Evolutionary conservation across 1,284 basidiomycete genomes (phyloP).

Genomic region (Cutaneotrichosporon spelunceum): DNA sequence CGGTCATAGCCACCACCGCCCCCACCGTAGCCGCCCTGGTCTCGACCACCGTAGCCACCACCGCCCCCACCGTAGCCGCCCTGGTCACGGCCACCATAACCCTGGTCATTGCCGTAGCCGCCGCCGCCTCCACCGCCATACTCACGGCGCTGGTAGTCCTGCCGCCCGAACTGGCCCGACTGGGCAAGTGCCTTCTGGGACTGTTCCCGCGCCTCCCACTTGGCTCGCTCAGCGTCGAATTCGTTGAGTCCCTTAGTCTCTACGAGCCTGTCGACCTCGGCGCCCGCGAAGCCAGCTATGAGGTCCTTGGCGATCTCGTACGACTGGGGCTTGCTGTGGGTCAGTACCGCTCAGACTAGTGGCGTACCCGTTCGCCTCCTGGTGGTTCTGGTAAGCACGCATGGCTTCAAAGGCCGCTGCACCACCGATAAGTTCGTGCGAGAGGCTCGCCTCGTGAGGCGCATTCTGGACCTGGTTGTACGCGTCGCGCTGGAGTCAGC

Average conservation of each 20-base stretch:
- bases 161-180: slow-evolving; percentile 20
- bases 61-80: no score
- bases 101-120: no score
- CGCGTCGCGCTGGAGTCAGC: slow-evolving; percentile 15
- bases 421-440: slow-evolving; percentile 22
- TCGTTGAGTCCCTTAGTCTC: slow-evolving; percentile 33
- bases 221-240: slow-evolving; percentile 26
- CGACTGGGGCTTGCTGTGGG: slow-evolving; percentile 22
- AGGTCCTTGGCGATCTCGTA: slow-evolving; percentile 33
- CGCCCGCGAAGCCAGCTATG: slow-evolving; percentile 34
- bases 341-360: neutral
- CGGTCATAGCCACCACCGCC: no score
- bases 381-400: slow-evolving; percentile 36
- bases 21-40: no score
- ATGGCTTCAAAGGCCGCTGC: slow-evolving; percentile 36
- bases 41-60: no score
- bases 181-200: slow-evolving; percentile 27
- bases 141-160: slow-evolving; percentile 16
- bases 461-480: slow-evolving; percentile 26
- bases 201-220: slow-evolving; percentile 28
- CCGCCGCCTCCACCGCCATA: slow-evolving; percentile 10
- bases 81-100: no score
- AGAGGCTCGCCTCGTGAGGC: slow-evolving; percentile 13
- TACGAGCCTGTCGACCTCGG: slow-evolving; percentile 40
- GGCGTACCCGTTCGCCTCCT: slow-evolving; percentile 28